phyloP scores from a whole-genome alignment of 2,329 filamentous ascomycete genomes.

The Basipetospora chlamydospora region DNA sequence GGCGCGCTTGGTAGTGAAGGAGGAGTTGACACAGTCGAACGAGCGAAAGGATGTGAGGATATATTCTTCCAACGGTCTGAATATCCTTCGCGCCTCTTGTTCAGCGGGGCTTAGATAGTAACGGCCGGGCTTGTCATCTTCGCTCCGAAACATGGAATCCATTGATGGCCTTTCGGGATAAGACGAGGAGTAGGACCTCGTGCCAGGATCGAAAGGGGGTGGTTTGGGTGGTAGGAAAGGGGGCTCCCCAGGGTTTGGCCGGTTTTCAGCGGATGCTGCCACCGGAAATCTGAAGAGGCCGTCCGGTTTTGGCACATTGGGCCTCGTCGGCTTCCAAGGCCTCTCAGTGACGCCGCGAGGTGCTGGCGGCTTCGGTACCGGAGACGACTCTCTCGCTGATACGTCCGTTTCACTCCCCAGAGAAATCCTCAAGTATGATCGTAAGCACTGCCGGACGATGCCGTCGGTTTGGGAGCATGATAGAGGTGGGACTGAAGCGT shows the following conservation, averaged over 20 bases:
- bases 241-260: no score
- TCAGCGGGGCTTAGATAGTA: not conserved
- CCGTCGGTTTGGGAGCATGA: conserved; percentile 20
- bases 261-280: no score
- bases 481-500: conserved; percentile 10
- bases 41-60: conserved; percentile 54
- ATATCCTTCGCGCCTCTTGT: conserved; percentile 43
- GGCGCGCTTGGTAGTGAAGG: conserved; percentile 41
- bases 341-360: no score
- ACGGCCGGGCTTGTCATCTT: not conserved
- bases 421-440: conserved; percentile 8
- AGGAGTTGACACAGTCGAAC: conserved; percentile 59
- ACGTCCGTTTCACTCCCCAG: not conserved
- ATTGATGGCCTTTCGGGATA: conserved; percentile 23
- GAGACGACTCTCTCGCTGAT: no score
- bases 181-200: conserved; percentile 29
- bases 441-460: conserved; percentile 19
- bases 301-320: no score
- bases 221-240: no score
- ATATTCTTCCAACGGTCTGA: conserved; percentile 66
- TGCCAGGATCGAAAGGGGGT: not conserved
- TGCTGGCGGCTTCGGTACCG: no score
- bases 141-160: conserved; percentile 1
- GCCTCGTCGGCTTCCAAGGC: no score
- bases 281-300: no score